Percentiles rank a stretch among this genome's conserved stretches.
Conservation (phyloP, 2,329 filamentous ascomycete species). For the Lachnellula occidentalis region DNA sequence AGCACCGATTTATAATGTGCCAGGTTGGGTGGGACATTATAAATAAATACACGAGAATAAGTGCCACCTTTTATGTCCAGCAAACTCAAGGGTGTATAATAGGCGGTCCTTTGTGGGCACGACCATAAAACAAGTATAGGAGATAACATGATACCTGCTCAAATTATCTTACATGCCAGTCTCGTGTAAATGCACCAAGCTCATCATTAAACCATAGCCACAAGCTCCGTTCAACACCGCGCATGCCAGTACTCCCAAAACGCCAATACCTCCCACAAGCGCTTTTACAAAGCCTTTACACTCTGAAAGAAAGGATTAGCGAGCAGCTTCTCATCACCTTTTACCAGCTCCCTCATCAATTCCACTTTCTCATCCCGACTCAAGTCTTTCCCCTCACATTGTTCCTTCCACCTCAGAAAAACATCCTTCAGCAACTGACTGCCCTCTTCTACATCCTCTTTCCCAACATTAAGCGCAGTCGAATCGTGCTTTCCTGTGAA, state of each 20-base stretch:
- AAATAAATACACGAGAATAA: no score
- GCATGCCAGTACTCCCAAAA: background rate
- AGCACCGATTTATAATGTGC: no score
- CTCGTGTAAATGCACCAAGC: no score
- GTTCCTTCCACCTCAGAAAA: conserved; percentile 78
- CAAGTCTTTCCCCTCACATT: conserved; percentile 56
- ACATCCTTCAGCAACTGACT: conserved; percentile 79
- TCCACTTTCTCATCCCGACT: conserved; percentile 71
- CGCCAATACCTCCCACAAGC: conserved; percentile 1
- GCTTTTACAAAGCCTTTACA: conserved; percentile 36
- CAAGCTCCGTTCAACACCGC: background rate
- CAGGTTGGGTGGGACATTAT: no score
- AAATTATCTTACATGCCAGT: no score
- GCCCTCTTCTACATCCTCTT: conserved; percentile 84
- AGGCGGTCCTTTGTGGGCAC: no score
- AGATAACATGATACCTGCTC: no score
- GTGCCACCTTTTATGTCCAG: no score
- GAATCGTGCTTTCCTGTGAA: conserved; percentile 76
- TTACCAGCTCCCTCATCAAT: conserved; percentile 74
- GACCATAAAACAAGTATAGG: no score
- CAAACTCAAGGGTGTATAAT: no score
- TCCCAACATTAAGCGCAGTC: conserved; percentile 57
- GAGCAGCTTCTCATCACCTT: conserved; percentile 59
- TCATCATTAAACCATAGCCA: background rate
- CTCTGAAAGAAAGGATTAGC: conserved; percentile 65